These are phyloP conservation scores for Jatropha podagrica DNA, from an alignment of 441 rosid species.

Conservation along the genomic window DNA sequence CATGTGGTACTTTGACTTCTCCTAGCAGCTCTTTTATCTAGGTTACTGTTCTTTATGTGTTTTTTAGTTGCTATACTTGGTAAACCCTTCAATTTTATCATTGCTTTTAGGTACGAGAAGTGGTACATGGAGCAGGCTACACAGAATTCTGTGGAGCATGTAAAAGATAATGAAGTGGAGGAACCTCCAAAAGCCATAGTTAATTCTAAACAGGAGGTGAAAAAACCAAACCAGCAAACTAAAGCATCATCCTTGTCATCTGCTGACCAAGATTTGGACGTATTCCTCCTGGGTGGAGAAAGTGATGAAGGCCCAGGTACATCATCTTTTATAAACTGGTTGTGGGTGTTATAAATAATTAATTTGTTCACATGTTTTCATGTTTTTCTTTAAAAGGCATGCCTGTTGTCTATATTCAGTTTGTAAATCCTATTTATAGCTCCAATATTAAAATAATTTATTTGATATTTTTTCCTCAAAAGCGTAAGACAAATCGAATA, in stretches of 20 bases:
- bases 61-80: not conserved
- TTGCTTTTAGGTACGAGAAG: constrained; percentile 50
- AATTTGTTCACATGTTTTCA: not conserved
- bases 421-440: not conserved
- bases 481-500: not conserved
- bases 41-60: not conserved
- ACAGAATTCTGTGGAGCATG: constrained; percentile 34
- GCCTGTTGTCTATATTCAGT: not conserved
- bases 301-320: constrained; percentile 63
- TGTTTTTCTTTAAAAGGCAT: not conserved
- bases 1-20: not conserved
- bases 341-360: not conserved
- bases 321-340: not conserved
- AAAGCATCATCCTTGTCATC: constrained; percentile 37
- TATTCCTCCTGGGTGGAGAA: constrained; percentile 65
- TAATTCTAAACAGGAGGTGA: constrained; percentile 29
- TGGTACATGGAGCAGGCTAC: constrained; percentile 40
- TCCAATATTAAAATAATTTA: not conserved
- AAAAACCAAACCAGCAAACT: constrained; percentile 32
- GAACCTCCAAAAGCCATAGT: constrained; percentile 24
- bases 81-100: not conserved
- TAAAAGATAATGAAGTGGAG: constrained; percentile 29
- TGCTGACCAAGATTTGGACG: constrained; percentile 58
- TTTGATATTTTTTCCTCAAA: not conserved
- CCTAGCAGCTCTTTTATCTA: not conserved